These are phyloP conservation scores for Amanita fuliginea DNA, from an alignment of 768 basidiomycete species.

Conservation along the genomic window DNA sequence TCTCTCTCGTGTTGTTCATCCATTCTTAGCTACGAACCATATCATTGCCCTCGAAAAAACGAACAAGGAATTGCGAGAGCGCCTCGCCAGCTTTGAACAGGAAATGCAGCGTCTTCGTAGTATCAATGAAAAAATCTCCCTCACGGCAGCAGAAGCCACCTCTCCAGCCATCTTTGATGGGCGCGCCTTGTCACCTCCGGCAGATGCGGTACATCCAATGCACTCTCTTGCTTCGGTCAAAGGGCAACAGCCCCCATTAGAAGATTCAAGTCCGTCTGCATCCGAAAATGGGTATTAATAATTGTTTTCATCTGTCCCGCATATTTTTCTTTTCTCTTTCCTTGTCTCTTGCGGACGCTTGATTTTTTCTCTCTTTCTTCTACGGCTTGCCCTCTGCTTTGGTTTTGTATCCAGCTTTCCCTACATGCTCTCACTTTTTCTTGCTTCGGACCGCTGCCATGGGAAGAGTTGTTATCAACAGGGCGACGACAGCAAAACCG, in stretches of 20 bases:
- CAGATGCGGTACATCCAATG: slow-evolving; percentile 35
- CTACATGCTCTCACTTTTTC: slow-evolving; percentile 1
- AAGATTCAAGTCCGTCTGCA: slow-evolving; percentile 47
- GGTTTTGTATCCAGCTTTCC: slow-evolving; percentile 11
- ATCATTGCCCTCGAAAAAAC: slow-evolving; percentile 63
- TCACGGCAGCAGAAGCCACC: slow-evolving; percentile 44
- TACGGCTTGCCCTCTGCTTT: slow-evolving; percentile 14
- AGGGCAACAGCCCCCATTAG: slow-evolving; percentile 51
- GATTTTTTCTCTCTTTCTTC: slow-evolving; percentile 10
- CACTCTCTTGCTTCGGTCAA: slow-evolving; percentile 46
- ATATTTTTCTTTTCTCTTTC: slow-evolving; percentile 12
- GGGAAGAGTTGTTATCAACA: not conserved
- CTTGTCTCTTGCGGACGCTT: slow-evolving; percentile 15
- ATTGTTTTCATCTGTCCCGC: slow-evolving; percentile 15
- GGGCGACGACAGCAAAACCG: not conserved
- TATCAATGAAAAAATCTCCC: slow-evolving; percentile 78
- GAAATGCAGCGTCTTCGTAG: slow-evolving; percentile 63
- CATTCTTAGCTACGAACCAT: slow-evolving; percentile 62
- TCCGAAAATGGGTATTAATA: slow-evolving; percentile 38
- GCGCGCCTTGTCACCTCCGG: slow-evolving; percentile 55
- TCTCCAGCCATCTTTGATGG: slow-evolving; percentile 41
- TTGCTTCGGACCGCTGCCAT: slow-evolving; percentile 1
- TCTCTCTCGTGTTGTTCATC: slow-evolving; percentile 8
- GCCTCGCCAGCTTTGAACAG: slow-evolving; percentile 52
- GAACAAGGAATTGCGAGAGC: slow-evolving; percentile 61